These are phyloP conservation scores for Cladorrhinum sp. DNA, from an alignment of 2,329 filamentous ascomycete species.

Conservation along the genomic window DNA sequence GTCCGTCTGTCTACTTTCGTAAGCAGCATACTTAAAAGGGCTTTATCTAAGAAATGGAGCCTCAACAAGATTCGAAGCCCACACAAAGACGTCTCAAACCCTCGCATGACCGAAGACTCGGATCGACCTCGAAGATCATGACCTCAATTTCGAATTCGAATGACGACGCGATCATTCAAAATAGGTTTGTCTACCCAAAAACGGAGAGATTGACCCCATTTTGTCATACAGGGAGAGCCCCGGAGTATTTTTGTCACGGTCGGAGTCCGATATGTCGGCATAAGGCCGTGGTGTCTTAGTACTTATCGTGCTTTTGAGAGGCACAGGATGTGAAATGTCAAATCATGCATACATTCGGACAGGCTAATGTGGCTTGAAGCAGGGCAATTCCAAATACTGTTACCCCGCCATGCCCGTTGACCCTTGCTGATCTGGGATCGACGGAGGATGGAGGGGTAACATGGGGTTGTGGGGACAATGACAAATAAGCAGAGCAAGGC, in stretches of 20 bases:
- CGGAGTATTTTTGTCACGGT: not conserved
- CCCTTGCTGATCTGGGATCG: not conserved
- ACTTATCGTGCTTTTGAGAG: not conserved
- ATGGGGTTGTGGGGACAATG: slow-evolving; percentile 11
- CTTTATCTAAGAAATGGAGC: too few relatives aligned
- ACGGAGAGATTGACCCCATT: too few relatives aligned
- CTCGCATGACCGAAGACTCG: too few relatives aligned
- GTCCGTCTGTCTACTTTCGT: not conserved
- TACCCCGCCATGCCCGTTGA: not conserved
- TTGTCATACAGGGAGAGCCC: too few relatives aligned
- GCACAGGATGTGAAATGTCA: too few relatives aligned
- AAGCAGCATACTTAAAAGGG: too few relatives aligned
- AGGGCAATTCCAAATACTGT: slow-evolving; percentile 11
- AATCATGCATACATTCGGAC: not conserved
- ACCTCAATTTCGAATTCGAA: too few relatives aligned
- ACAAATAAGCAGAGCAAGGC: slow-evolving; percentile 12
- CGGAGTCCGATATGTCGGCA: not conserved
- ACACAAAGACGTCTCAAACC: too few relatives aligned
- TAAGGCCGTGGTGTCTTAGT: too few relatives aligned
- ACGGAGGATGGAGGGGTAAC: slow-evolving; percentile 5
- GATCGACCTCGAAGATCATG: too few relatives aligned
- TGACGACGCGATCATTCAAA: too few relatives aligned
- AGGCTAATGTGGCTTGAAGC: not conserved
- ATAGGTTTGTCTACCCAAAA: too few relatives aligned
- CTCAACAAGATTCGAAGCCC: not conserved